These are phyloP conservation scores for Dipteronia sinensis DNA, from an alignment of 345 rosid genomes.

Conservation along the genomic window DNA sequence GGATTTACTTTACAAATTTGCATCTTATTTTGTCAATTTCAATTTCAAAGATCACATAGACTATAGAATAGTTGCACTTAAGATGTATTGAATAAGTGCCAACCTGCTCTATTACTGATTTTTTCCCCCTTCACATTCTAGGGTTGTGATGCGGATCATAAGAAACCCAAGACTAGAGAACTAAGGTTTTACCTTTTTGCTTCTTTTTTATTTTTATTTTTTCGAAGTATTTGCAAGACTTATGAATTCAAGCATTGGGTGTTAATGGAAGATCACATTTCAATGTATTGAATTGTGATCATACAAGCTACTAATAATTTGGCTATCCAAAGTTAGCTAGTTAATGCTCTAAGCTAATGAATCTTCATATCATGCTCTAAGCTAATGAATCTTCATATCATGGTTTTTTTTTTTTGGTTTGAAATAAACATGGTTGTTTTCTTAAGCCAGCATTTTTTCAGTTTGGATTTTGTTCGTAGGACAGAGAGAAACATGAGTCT, in stretches of 20 bases:
- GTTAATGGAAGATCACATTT: not conserved
- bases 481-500: too few relatives aligned
- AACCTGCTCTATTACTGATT: not conserved
- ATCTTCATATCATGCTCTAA: slow-evolving; percentile 10
- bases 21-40: too few relatives aligned
- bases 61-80: too few relatives aligned
- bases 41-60: too few relatives aligned
- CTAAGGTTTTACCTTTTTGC: slow-evolving; percentile 50
- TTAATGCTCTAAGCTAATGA: not conserved
- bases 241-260: not conserved
- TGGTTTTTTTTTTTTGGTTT: not conserved
- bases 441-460: not conserved
- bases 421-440: not conserved
- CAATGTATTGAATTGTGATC: slow-evolving; percentile 7
- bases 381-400: slow-evolving; percentile 12
- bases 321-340: not conserved
- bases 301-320: not conserved
- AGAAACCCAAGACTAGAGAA: slow-evolving; percentile 65
- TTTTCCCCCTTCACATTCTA: slow-evolving; percentile 30
- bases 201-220: not conserved
- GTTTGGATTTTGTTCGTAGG: not conserved
- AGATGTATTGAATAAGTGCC: too few relatives aligned
- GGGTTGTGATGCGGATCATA: slow-evolving; percentile 93
- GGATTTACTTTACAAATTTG: too few relatives aligned
- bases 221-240: slow-evolving; percentile 6